These are phyloP conservation scores for Russula virescens DNA, from an alignment of 768 basidiomycete species.

Conservation along the genomic window DNA sequence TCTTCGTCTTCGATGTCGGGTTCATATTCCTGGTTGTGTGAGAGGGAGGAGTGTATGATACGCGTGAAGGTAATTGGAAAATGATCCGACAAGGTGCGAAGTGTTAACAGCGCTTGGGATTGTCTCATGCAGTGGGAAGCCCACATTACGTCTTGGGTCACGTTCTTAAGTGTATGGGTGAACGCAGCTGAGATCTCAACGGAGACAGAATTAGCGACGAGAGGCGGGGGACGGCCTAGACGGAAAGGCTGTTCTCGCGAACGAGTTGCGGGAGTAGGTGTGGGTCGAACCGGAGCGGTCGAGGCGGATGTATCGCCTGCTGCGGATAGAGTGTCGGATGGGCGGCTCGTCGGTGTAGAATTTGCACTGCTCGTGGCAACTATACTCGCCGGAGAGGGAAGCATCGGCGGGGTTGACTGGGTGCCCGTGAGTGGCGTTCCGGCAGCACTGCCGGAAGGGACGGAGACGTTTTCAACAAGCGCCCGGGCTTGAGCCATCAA, in stretches of 20 bases:
- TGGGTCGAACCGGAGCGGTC: constrained; percentile 26
- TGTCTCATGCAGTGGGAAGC: constrained; percentile 23
- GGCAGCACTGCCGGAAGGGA: constrained; percentile 14
- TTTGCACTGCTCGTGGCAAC: constrained; percentile 64
- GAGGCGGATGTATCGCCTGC: constrained; percentile 24
- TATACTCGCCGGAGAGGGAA: constrained; percentile 72
- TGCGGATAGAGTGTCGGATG: constrained; percentile 49
- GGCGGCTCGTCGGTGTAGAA: constrained; percentile 65
- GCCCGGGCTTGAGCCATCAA: constrained; percentile 23
- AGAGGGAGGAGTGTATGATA: constrained; percentile 59
- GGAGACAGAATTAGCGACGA: constrained; percentile 25
- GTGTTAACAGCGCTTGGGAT: constrained; percentile 48
- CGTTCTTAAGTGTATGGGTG: constrained; percentile 32
- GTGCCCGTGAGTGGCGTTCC: constrained; percentile 21
- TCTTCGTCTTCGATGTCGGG: constrained; percentile 83
- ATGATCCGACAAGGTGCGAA: constrained; percentile 61
- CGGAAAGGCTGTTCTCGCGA: constrained; percentile 24
- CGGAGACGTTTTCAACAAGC: constrained; percentile 26
- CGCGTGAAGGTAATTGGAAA: constrained; percentile 75
- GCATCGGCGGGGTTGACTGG: constrained; percentile 57
- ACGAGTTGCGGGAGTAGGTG: constrained; percentile 27
- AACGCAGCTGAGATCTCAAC: constrained; percentile 24
- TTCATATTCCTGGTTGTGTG: constrained; percentile 64
- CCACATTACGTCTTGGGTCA: constrained; percentile 40
- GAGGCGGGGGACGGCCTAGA: constrained; percentile 25